Evolutionary conservation across 139 green algal genomes (phyloP).

Genomic region (Volvox africanus): DNA sequence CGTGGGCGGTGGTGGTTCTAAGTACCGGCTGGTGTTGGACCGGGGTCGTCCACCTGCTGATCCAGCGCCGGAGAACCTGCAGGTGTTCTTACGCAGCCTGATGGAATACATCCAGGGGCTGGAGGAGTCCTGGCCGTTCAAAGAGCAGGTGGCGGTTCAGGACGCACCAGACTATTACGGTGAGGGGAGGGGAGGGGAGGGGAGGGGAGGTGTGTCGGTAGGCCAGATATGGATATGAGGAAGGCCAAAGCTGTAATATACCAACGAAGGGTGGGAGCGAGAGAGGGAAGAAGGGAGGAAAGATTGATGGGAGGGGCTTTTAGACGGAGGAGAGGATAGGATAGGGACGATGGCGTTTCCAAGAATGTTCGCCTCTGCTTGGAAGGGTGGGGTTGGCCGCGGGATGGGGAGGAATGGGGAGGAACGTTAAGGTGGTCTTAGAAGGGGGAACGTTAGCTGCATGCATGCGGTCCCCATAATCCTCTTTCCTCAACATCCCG

Average conservation of each 20-base stretch:
- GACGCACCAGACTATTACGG: conserved; percentile 96
- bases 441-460: neutral
- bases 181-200: neutral
- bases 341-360: too few species aligned
- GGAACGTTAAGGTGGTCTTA: neutral
- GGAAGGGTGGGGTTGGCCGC: neutral
- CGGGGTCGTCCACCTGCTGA: conserved; percentile 31
- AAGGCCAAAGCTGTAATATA: neutral
- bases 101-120: conserved; percentile 64
- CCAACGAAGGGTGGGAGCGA: neutral
- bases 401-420: neutral
- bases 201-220: neutral
- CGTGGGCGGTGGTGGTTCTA: neutral
- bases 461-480: too few species aligned
- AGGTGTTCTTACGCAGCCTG: conserved; percentile 67
- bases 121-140: conserved; percentile 92
- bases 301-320: neutral
- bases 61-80: conserved; percentile 66
- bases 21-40: conserved; percentile 60
- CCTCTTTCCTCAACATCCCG: too few species aligned
- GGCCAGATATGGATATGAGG: neutral
- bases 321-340: too few species aligned
- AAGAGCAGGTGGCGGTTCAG: conserved; percentile 75
- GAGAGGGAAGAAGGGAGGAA: neutral
- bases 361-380: neutral